These are phyloP conservation scores for Stevia rebaudiana DNA, from an alignment of 140 eudicot genomes.

Conservation along the genomic window DNA sequence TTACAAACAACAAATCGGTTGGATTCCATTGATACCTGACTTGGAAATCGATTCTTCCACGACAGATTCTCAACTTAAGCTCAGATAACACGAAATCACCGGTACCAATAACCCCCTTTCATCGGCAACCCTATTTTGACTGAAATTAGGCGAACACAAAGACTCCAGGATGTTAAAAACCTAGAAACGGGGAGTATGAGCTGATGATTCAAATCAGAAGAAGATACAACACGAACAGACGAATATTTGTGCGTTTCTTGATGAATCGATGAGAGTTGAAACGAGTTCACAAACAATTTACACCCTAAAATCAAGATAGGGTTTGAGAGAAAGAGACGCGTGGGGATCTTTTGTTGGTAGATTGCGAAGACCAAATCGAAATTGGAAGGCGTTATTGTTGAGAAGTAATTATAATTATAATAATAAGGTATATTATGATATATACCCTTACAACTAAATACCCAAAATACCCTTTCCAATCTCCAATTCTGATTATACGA, in stretches of 20 bases:
- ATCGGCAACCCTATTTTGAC: conserved; percentile 1
- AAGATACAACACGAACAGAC: not conserved
- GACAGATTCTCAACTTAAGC: conserved; percentile 13
- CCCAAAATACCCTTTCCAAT: no score
- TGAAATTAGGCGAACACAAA: conserved; percentile 5
- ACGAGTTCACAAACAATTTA: not conserved
- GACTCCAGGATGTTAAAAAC: not conserved
- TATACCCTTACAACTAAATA: no score
- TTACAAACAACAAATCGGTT: not conserved
- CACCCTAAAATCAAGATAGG: conserved; percentile 20
- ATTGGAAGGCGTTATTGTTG: conserved; percentile 25
- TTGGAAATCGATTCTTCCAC: conserved; percentile 3
- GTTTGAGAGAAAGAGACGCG: conserved; percentile 27
- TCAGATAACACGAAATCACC: conserved; percentile 1
- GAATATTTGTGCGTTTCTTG: conserved; percentile 6
- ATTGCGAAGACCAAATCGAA: conserved; percentile 14
- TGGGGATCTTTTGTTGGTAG: conserved; percentile 18
- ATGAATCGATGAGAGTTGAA: conserved; percentile 1
- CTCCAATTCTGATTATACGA: no score
- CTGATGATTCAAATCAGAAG: not conserved
- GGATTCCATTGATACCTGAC: conserved; percentile 17
- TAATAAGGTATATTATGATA: no score
- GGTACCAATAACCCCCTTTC: not conserved
- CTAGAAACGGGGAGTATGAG: conserved; percentile 12
- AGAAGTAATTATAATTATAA: no score